Percentiles rank a stretch among this genome's conserved stretches.
These are phyloP conservation scores for Chytriomyces sp. DNA, from an alignment of 192 early-diverging fungal genomes.

Conservation along the genomic window DNA sequence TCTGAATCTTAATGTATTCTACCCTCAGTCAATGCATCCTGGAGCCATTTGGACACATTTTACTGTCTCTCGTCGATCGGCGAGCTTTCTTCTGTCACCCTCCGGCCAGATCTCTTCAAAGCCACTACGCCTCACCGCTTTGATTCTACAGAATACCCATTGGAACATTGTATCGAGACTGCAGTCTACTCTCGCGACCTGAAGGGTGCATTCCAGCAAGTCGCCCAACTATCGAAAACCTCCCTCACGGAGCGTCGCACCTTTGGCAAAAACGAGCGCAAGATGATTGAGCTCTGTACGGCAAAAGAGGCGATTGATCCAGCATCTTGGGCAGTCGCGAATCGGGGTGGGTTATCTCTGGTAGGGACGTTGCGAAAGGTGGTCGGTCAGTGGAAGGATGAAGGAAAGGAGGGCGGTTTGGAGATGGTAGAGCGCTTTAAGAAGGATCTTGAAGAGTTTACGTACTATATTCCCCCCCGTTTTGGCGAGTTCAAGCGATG, in stretches of 20 bases:
- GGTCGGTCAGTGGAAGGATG: constrained; percentile 11
- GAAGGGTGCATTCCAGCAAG: constrained; percentile 33
- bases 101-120: constrained; percentile 41
- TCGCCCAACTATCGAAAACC: constrained; percentile 33
- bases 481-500: constrained; percentile 38
- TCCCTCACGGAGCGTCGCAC: constrained; percentile 31
- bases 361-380: neutral
- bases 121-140: constrained; percentile 39
- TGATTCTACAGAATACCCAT: constrained; percentile 5
- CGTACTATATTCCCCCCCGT: constrained; percentile 47
- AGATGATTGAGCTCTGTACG: constrained; percentile 54
- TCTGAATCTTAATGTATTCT: neutral
- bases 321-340: constrained; percentile 40
- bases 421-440: constrained; percentile 41
- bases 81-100: constrained; percentile 38
- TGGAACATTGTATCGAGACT: constrained; percentile 46
- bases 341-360: neutral
- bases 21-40: constrained; percentile 33
- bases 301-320: constrained; percentile 34
- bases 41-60: constrained; percentile 41
- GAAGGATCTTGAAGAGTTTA: constrained; percentile 39
- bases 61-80: constrained; percentile 43
- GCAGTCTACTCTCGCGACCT: constrained; percentile 45
- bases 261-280: constrained; percentile 38
- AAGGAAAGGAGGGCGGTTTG: constrained; percentile 24